Evolutionary conservation across 176 grass and related monocot species (phyloP), one percentile per base, ranked within the genome.

Genomic region (Chloris gayana): DNA sequence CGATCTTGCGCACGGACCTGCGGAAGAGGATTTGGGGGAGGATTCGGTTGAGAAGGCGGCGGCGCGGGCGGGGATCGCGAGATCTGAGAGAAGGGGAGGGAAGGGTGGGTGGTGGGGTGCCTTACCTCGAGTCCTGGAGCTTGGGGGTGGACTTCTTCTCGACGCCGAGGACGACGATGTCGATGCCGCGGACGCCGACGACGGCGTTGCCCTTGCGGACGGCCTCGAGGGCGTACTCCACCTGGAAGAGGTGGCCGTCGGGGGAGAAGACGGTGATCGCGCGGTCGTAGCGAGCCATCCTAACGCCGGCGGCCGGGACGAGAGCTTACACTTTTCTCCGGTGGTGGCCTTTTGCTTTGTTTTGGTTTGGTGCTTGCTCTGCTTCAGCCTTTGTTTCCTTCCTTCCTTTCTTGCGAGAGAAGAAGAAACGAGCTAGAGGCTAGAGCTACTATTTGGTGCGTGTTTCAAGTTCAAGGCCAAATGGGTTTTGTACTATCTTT

Each of bases 141-240:
- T 99, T 99, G n/a, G 97, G 97, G 30, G 97, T 93, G 73, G 97
- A 93, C 79, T 99, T 99, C 93, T 99, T 99, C 91, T 99, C 97
- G 69, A 96, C 97, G 73, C 93, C 97, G 82, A 99, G 97, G 71
- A 99, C 97, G 85, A 93, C 88, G 73, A 89, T 93, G 91, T 99
- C 97, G 24, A 46, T 70, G 85, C 97, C 97, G 69, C 97, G 92
- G 72, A 99, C 90, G 79, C 96, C 96, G 71, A 99, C 96, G 56
- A 92, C 96, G 47, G 96, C 96, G 97, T 99, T 99, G 13, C 93
- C 93, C 87, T 99, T 99, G 69, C 93, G 97, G 70, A 99, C 97
- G 47, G 93, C 97, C 89, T 99, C 97, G 82, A 99, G 92, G 25
- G 97, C 97, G 80, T 99, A 99, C 82, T 99, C 97, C 8, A 77